A percentile compares a stretch with the other conserved stretches of the same genome.
These are phyloP conservation scores for Pythium apleroticum DNA, from an alignment of 352 stramenopile species.

Conservation along the genomic window DNA sequence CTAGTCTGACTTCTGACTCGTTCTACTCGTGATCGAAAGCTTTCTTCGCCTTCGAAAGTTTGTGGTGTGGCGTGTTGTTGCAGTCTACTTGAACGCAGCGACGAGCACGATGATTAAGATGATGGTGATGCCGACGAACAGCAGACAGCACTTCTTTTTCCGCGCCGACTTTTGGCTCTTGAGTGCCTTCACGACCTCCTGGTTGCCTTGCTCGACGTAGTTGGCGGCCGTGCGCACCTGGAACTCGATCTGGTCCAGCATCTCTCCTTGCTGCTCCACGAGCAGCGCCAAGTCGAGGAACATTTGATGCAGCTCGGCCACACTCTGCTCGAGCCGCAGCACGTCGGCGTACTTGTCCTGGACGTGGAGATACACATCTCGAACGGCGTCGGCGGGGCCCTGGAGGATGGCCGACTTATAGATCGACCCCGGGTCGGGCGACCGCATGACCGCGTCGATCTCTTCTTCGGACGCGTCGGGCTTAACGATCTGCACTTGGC, in stretches of 20 bases:
- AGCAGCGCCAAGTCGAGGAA: conserved; percentile 98
- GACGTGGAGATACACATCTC: conserved; percentile 94
- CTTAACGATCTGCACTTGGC: conserved; percentile 98
- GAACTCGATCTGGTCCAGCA: conserved; percentile 98
- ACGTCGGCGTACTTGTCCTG: conserved; percentile 99
- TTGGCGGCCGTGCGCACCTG: conserved; percentile 93
- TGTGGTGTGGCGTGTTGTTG: background rate
- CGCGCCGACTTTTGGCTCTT: conserved; percentile 95
- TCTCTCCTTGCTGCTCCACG: conserved; percentile 97
- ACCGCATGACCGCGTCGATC: conserved; percentile 96
- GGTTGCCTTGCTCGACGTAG: conserved; percentile 97
- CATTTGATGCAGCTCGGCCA: conserved; percentile 99
- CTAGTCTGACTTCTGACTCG: conserved; percentile 3
- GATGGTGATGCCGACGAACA: conserved; percentile 76
- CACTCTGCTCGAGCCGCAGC: conserved; percentile 93
- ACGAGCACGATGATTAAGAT: conserved; percentile 80
- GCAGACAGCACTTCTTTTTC: conserved; percentile 95
- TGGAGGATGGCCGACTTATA: conserved; percentile 86
- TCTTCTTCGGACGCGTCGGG: conserved; percentile 96
- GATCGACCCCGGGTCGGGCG: conserved; percentile 74
- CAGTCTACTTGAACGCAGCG: conserved; percentile 58
- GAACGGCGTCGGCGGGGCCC: conserved; percentile 73
- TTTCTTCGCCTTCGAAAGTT: background rate
- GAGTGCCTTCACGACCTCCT: conserved; percentile 94
- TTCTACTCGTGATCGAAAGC: conserved; percentile 3